These are phyloP conservation scores for Zygoascus flipseniorum DNA, from an alignment of 805 yeast species.

Conservation along the genomic window DNA sequence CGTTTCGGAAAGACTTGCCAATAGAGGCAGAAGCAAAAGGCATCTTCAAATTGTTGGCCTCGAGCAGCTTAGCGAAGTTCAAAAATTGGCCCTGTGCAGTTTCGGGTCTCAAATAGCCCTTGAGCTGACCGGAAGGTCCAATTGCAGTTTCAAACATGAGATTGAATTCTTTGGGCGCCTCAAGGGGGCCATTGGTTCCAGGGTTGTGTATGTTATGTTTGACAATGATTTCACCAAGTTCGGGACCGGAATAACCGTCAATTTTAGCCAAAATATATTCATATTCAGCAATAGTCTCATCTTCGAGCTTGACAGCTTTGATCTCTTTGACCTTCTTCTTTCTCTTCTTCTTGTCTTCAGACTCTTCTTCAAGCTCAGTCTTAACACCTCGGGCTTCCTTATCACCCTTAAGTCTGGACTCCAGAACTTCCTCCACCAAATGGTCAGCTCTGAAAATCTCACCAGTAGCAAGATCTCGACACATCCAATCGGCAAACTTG, in stretches of 20 bases:
- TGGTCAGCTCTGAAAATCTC: conserved; percentile 99
- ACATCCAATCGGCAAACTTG: conserved; percentile 99
- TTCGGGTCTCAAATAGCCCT: conserved; percentile 96
- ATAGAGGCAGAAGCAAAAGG: conserved; percentile 99
- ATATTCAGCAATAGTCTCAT: conserved; percentile 67
- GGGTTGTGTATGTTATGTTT: conserved; percentile 87
- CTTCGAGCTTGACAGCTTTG: conserved; percentile 79
- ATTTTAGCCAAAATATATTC: conserved; percentile 79
- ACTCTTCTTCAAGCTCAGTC: conserved; percentile 54
- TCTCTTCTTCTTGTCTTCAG: conserved; percentile 81
- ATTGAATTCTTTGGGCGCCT: conserved; percentile 91
- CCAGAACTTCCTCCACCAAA: conserved; percentile 94
- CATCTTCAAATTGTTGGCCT: conserved; percentile 91
- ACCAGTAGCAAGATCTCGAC: conserved; percentile 89
- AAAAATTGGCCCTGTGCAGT: conserved; percentile 99
- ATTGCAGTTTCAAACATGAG: conserved; percentile 98
- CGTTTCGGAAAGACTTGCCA: conserved; percentile 98
- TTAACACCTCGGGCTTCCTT: conserved; percentile 87
- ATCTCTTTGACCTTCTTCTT: conserved; percentile 96
- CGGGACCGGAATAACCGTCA: conserved; percentile 90
- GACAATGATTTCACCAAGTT: conserved; percentile 80
- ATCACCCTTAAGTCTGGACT: conserved; percentile 93
- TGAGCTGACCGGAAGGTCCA: conserved; percentile 95
- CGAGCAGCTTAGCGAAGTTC: conserved; percentile 87
- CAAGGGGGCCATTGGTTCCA: conserved; percentile 74